A percentile compares a stretch with the other conserved stretches of the same genome.
These are phyloP conservation scores for Cyberlindnera mrakii DNA, from an alignment of 805 yeast species.

Conservation along the genomic window DNA sequence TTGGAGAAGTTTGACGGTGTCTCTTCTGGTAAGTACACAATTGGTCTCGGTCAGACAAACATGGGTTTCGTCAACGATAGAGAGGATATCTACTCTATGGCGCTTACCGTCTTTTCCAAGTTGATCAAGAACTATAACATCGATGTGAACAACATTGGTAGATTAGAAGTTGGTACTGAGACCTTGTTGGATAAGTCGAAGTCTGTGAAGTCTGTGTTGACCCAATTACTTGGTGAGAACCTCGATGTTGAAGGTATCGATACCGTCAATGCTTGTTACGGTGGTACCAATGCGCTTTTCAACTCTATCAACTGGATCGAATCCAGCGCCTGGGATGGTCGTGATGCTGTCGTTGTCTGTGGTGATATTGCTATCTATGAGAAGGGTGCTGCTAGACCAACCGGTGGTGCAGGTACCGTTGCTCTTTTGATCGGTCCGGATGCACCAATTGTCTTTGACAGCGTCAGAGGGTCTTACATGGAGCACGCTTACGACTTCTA, in stretches of 20 bases:
- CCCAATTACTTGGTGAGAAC: slow-evolving; percentile 89
- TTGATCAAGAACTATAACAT: slow-evolving; percentile 76
- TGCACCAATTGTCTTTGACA: slow-evolving; percentile 92
- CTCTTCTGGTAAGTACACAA: slow-evolving; percentile 92
- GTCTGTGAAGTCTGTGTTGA: slow-evolving; percentile 90
- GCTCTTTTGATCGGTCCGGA: slow-evolving; percentile 95
- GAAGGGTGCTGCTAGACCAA: slow-evolving; percentile 97
- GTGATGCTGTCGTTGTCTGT: slow-evolving; percentile 93
- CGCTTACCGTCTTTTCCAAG: slow-evolving; percentile 79
- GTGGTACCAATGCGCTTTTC: slow-evolving; percentile 94
- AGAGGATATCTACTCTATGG: slow-evolving; percentile 92
- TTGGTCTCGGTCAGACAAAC: slow-evolving; percentile 97
- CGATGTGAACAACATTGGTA: slow-evolving; percentile 77
- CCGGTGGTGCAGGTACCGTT: slow-evolving; percentile 98
- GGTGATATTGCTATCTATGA: slow-evolving; percentile 98
- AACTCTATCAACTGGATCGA: slow-evolving; percentile 95
- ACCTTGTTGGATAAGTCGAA: slow-evolving; percentile 94
- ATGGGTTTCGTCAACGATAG: slow-evolving; percentile 97
- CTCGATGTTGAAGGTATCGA: slow-evolving; percentile 93
- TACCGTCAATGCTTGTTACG: slow-evolving; percentile 95
- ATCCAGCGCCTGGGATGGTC: slow-evolving; percentile 95
- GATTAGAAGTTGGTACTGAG: slow-evolving; percentile 98
- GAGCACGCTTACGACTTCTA: slow-evolving; percentile 97
- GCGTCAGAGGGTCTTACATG: slow-evolving; percentile 87
- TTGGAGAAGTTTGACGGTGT: slow-evolving; percentile 82